These are phyloP conservation scores for Isatis lusitanica DNA, from an alignment of 441 rosid genomes.

Conservation along the genomic window DNA sequence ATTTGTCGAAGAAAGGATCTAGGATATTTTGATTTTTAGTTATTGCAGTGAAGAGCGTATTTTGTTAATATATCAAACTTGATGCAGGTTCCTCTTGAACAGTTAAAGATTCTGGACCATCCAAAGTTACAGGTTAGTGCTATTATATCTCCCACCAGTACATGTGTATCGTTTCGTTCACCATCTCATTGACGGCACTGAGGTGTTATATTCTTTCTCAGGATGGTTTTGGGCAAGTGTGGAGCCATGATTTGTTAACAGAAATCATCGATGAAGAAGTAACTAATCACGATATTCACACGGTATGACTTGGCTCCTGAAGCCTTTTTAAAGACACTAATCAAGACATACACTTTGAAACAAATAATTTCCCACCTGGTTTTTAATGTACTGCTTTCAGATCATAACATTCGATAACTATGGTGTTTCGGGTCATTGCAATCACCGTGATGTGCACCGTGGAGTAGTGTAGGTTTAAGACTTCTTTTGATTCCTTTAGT, in stretches of 20 bases:
- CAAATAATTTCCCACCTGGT: background rate
- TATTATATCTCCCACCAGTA: background rate
- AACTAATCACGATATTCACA: constrained; percentile 44
- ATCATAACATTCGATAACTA: constrained; percentile 71
- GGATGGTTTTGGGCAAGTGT: constrained; percentile 79
- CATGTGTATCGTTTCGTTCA: constrained; percentile 4
- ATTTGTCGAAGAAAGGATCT: background rate
- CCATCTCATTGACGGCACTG: background rate
- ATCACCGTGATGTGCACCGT: constrained; percentile 68
- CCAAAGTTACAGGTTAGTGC: constrained; percentile 62
- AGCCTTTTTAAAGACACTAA: background rate
- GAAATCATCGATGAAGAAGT: constrained; percentile 63
- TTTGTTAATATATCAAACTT: background rate
- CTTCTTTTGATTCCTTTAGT: background rate
- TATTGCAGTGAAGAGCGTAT: background rate
- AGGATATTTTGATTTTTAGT: background rate
- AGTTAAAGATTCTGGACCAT: constrained; percentile 64
- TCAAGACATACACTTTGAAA: background rate
- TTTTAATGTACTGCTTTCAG: constrained; percentile 38
- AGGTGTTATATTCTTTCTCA: constrained; percentile 30
- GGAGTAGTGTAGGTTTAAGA: constrained; percentile 60
- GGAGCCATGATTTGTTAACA: constrained; percentile 65
- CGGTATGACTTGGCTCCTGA: constrained; percentile 42
- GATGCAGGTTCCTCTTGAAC: constrained; percentile 55
- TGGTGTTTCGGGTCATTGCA: constrained; percentile 88